Percentiles rank a stretch among this genome's conserved stretches.
phyloP scores from a whole-genome alignment of 176 grass and related monocot genomes.

The Carex parvula region DNA sequence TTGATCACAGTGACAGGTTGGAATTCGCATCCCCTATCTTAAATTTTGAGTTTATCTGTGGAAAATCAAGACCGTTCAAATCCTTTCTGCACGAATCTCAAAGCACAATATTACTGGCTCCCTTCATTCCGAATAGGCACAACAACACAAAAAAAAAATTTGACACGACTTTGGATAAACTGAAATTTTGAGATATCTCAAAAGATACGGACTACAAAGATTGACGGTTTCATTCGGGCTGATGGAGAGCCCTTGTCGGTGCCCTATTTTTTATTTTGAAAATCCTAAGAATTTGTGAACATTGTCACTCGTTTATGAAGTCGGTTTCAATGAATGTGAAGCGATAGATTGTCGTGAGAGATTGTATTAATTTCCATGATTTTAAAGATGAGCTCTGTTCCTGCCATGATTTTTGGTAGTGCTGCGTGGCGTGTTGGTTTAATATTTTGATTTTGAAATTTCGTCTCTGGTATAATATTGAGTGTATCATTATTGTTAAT shows the following conservation, averaged over 20 bases:
- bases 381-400: slow-evolving; percentile 56
- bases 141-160: too few relatives aligned
- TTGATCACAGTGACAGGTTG: slow-evolving; percentile 42
- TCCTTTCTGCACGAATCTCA: too few relatives aligned
- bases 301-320: slow-evolving; percentile 79
- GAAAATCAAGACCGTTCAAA: too few relatives aligned
- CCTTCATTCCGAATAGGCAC: too few relatives aligned
- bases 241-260: too few relatives aligned
- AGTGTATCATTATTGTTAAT: background rate
- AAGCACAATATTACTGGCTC: too few relatives aligned
- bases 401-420: slow-evolving; percentile 72
- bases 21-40: too few relatives aligned
- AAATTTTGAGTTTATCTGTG: too few relatives aligned
- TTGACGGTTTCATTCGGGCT: too few relatives aligned
- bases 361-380: slow-evolving; percentile 74
- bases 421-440: background rate
- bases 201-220: too few relatives aligned
- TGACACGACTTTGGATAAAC: too few relatives aligned
- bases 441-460: background rate
- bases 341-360: slow-evolving; percentile 46
- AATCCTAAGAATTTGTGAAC: slow-evolving; percentile 67
- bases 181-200: too few relatives aligned
- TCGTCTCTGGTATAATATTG: background rate
- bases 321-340: slow-evolving; percentile 58
- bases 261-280: slow-evolving; percentile 54